phyloP scores from a whole-genome alignment of 1,284 basidiomycete genomes.

The Phlebopus sp. region DNA sequence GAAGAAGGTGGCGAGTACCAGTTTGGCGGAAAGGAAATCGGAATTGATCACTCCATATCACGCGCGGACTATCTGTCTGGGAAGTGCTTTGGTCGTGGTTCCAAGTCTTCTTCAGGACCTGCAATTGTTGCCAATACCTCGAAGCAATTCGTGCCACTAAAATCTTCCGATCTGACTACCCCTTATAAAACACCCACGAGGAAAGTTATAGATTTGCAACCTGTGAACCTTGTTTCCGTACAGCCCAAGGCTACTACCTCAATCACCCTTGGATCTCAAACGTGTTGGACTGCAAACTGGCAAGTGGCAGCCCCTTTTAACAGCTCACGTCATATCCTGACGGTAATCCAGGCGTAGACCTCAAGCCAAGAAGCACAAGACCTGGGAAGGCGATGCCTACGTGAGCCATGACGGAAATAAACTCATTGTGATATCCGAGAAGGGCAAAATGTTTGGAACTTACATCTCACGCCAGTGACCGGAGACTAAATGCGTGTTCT shows the following conservation, averaged over 20 bases:
- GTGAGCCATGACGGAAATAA: constrained; percentile 50
- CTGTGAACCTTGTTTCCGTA: constrained; percentile 37
- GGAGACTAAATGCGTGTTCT: constrained; percentile 11
- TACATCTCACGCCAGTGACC: constrained; percentile 2
- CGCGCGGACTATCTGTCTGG: constrained; percentile 62
- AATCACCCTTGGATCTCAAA: constrained; percentile 20
- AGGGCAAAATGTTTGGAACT: constrained; percentile 56
- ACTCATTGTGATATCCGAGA: constrained; percentile 63
- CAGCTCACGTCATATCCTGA: constrained; percentile 5
- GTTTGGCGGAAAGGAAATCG: constrained; percentile 68
- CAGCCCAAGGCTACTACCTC: constrained; percentile 9
- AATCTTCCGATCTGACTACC: constrained; percentile 32
- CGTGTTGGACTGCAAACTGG: constrained; percentile 72
- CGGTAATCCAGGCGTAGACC: constrained; percentile 62
- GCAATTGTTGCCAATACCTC: constrained; percentile 20
- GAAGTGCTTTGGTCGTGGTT: constrained; percentile 52
- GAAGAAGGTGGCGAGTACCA: constrained; percentile 53
- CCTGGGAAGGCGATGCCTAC: constrained; percentile 82
- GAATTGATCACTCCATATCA: constrained; percentile 59
- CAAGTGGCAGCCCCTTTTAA: constrained; percentile 26
- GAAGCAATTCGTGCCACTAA: constrained; percentile 48
- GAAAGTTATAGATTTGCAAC: constrained; percentile 39
- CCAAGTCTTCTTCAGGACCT: constrained; percentile 19
- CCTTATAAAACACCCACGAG: constrained; percentile 27
- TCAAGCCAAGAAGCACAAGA: constrained; percentile 80